Evolutionary conservation across 2,329 filamentous ascomycete species (phyloP).

Genomic region (Juglanconis juglandina): DNA sequence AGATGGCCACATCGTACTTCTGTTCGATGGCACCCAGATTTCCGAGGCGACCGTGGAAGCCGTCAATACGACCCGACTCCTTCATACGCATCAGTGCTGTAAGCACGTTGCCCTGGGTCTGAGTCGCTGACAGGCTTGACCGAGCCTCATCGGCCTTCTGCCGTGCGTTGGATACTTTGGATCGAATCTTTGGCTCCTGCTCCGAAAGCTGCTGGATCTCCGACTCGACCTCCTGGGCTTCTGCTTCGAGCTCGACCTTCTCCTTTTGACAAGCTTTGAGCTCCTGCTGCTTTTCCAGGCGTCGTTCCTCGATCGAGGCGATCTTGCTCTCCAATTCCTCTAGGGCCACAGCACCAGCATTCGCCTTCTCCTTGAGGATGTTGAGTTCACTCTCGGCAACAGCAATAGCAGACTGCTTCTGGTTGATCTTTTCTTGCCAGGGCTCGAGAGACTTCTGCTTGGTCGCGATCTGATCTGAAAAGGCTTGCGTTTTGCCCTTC

Average conservation of each 20-base stretch:
- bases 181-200: constrained; percentile 77
- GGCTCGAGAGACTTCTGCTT: constrained; percentile 95
- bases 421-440: constrained; percentile 95
- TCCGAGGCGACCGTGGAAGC: constrained; percentile 91
- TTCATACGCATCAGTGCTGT: constrained; percentile 90
- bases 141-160: constrained; percentile 96
- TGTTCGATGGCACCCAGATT: constrained; percentile 92
- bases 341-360: constrained; percentile 78
- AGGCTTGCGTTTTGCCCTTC: constrained; percentile 91
- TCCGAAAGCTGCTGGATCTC: constrained; percentile 70
- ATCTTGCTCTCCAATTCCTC: constrained; percentile 83
- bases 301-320: constrained; percentile 65
- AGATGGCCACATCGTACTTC: constrained; percentile 96
- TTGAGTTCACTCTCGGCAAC: constrained; percentile 93
- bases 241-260: constrained; percentile 69
- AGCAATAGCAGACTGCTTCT: constrained; percentile 89
- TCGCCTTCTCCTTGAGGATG: constrained; percentile 85
- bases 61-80: constrained; percentile 93
- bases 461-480: constrained; percentile 85
- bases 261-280: constrained; percentile 73
- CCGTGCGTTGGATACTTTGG: constrained; percentile 81
- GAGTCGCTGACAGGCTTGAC: constrained; percentile 82
- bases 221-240: constrained; percentile 66
- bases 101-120: constrained; percentile 89
- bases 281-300: constrained; percentile 67